Percentiles rank a stretch among this genome's conserved stretches.
Conservation (phyloP, 192 early-diverging fungal species). For the Entomortierella beljakovae region DNA sequence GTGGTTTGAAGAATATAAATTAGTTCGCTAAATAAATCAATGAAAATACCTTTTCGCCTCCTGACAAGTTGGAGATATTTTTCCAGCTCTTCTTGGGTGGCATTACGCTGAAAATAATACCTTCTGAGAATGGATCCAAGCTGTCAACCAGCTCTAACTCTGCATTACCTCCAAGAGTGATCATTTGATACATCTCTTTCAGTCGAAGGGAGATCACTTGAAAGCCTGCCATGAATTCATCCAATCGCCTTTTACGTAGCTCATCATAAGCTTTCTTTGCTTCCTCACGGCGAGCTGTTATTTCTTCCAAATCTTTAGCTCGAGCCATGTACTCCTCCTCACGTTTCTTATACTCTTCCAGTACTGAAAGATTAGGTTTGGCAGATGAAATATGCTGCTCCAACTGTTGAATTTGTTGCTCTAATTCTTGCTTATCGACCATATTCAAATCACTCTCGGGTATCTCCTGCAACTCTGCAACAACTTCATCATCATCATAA, state of each 20-base stretch:
- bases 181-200: slow-evolving; percentile 99
- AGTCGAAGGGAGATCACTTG: slow-evolving; percentile 91
- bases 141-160: slow-evolving; percentile 97
- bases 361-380: slow-evolving; percentile 87
- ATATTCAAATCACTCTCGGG: slow-evolving; percentile 71
- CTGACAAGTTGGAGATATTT: slow-evolving; percentile 98
- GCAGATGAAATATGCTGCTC: slow-evolving; percentile 73
- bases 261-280: slow-evolving; percentile 81
- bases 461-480: slow-evolving; percentile 64
- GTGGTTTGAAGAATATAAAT: neutral
- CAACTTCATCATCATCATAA: slow-evolving; percentile 58
- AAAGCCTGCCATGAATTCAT: slow-evolving; percentile 97
- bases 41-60: slow-evolving; percentile 92
- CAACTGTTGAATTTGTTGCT: slow-evolving; percentile 76
- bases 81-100: slow-evolving; percentile 99
- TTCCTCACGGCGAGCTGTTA: slow-evolving; percentile 78
- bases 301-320: slow-evolving; percentile 78
- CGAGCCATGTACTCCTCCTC: slow-evolving; percentile 79
- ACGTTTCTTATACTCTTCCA: slow-evolving; percentile 88
- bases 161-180: slow-evolving; percentile 97
- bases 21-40: neutral
- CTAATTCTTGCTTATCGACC: slow-evolving; percentile 73
- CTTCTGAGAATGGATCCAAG: slow-evolving; percentile 99
- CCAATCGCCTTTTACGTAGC: slow-evolving; percentile 80
- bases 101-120: slow-evolving; percentile 98